Evolutionary conservation across 1,139 yeast species (phyloP).

Genomic region (Lodderomyces oxycetoniae): DNA sequence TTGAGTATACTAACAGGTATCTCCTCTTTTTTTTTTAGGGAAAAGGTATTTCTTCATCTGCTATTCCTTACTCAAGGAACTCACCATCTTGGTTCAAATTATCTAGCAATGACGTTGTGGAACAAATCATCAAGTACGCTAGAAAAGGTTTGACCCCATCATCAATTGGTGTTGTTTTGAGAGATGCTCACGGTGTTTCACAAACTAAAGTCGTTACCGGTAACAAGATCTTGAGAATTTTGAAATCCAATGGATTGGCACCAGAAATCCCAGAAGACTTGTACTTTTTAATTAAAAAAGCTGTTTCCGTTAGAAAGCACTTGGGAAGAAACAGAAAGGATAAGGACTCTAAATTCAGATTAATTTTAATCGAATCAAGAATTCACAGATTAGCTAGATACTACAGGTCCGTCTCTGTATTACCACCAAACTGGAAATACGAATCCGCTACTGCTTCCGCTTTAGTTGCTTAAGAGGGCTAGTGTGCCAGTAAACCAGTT

Average conservation of each 20-base stretch:
- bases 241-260: slow-evolving; percentile 99
- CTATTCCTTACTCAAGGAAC: slow-evolving; percentile 98
- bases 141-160: slow-evolving; percentile 99
- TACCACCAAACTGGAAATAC: slow-evolving; percentile 99
- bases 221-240: slow-evolving; percentile 99
- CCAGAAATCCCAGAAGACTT: slow-evolving; percentile 99
- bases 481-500: no score
- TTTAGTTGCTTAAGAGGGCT: slow-evolving; percentile 75
- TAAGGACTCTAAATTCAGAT: slow-evolving; percentile 99
- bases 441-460: slow-evolving; percentile 99
- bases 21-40: slow-evolving; percentile 51
- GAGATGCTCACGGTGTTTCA: slow-evolving; percentile 99
- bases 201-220: slow-evolving; percentile 97
- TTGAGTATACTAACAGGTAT: slow-evolving; percentile 24
- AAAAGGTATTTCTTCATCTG: slow-evolving; percentile 99
- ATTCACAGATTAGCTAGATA: slow-evolving; percentile 99
- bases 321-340: slow-evolving; percentile 99
- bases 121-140: slow-evolving; percentile 98
- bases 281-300: slow-evolving; percentile 98
- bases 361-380: slow-evolving; percentile 99
- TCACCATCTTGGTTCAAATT: slow-evolving; percentile 99
- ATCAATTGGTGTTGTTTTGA: slow-evolving; percentile 97
- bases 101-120: slow-evolving; percentile 91
- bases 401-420: slow-evolving; percentile 98
- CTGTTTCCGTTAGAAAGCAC: slow-evolving; percentile 99